Conservation (phyloP, 164 flowering plant genomes). For the Magnolia officinalis region DNA sequence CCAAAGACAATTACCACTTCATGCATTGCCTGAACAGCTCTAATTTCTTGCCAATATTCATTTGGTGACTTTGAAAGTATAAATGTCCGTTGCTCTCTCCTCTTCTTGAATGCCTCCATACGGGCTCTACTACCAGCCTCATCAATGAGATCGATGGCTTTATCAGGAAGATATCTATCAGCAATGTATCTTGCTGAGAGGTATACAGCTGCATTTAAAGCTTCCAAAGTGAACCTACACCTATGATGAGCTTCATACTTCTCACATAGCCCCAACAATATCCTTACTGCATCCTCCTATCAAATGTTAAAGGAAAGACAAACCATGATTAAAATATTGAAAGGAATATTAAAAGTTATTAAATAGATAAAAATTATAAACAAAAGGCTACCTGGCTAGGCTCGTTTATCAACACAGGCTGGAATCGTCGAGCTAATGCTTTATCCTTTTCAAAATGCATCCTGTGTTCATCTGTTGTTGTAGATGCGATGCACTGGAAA, state of each 20-base stretch:
- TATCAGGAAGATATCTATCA: slow-evolving; percentile 86
- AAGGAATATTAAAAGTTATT: neutral
- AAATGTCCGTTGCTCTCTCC: slow-evolving; percentile 45
- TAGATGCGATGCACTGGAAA: slow-evolving; percentile 82
- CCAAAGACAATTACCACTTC: slow-evolving; percentile 47
- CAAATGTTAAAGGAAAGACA: slow-evolving; percentile 6
- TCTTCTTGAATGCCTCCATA: slow-evolving; percentile 58
- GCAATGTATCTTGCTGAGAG: slow-evolving; percentile 76
- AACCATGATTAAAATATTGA: neutral
- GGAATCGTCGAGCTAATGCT: slow-evolving; percentile 81
- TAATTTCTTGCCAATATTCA: slow-evolving; percentile 87
- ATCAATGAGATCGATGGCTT: slow-evolving; percentile 92
- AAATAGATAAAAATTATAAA: neutral
- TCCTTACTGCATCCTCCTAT: slow-evolving; percentile 75
- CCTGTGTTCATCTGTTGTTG: slow-evolving; percentile 68
- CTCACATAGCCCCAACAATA: slow-evolving; percentile 70
- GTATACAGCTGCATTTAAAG: slow-evolving; percentile 74
- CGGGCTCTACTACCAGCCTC: slow-evolving; percentile 92
- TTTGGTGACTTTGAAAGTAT: slow-evolving; percentile 63
- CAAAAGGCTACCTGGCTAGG: slow-evolving; percentile 60
- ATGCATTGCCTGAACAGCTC: slow-evolving; percentile 75
- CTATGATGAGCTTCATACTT: slow-evolving; percentile 77
- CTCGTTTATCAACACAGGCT: slow-evolving; percentile 69
- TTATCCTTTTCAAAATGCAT: slow-evolving; percentile 74
- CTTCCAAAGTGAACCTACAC: slow-evolving; percentile 67